A percentile compares a stretch with the other conserved stretches of the same genome.
Conservation (phyloP, 2,329 filamentous ascomycete species). For the Trichoderma polysporum region DNA sequence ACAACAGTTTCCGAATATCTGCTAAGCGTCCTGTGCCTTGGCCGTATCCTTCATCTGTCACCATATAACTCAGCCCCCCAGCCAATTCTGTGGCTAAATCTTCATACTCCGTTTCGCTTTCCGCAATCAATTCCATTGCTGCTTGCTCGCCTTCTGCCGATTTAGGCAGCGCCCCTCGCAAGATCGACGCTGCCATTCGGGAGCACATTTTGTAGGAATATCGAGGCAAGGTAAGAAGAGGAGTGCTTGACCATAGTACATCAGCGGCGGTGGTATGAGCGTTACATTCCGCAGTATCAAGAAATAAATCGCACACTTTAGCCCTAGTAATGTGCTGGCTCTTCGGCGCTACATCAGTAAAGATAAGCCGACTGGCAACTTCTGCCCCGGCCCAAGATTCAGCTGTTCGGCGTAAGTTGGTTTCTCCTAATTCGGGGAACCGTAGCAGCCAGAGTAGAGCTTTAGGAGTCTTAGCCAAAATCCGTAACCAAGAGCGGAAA, state of each 20-base stretch:
- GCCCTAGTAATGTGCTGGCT: slow-evolving; percentile 90
- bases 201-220: slow-evolving; percentile 99
- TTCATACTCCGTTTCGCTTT: slow-evolving; percentile 81
- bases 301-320: slow-evolving; percentile 87
- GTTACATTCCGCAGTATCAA: slow-evolving; percentile 97
- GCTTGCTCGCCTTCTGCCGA: slow-evolving; percentile 64
- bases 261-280: slow-evolving; percentile 97
- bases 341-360: slow-evolving; percentile 96
- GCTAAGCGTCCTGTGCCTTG: slow-evolving; percentile 67
- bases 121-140: slow-evolving; percentile 73
- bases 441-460: slow-evolving; percentile 94
- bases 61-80: slow-evolving; percentile 59
- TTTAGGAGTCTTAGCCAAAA: slow-evolving; percentile 80
- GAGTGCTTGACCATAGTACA: slow-evolving; percentile 93
- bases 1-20: slow-evolving; percentile 78
- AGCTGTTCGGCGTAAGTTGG: slow-evolving; percentile 78
- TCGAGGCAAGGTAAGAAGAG: slow-evolving; percentile 82
- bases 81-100: slow-evolving; percentile 69
- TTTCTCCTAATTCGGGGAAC: slow-evolving; percentile 90
- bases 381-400: slow-evolving; percentile 78
- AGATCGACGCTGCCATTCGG: slow-evolving; percentile 93
- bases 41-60: slow-evolving; percentile 45
- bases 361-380: slow-evolving; percentile 83
- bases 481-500: slow-evolving; percentile 92
- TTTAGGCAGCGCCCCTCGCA: slow-evolving; percentile 83